Evolutionary conservation across 371 early-diverging fungal species (phyloP).

Genomic region (Mortierella sp.): DNA sequence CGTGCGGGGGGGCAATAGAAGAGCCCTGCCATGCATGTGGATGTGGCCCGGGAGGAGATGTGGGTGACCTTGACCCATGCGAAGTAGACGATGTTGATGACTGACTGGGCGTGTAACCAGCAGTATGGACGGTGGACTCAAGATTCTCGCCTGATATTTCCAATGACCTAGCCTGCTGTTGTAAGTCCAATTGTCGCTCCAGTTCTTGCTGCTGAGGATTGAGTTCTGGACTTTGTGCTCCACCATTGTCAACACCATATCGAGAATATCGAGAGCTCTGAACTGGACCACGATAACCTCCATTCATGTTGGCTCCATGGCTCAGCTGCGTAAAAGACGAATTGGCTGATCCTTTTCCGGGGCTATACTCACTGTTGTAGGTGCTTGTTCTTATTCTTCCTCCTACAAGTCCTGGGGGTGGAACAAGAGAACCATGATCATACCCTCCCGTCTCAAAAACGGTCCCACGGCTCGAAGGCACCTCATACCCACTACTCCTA

Average conservation of each 20-base stretch:
- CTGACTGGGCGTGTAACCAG: background rate
- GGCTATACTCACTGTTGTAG: background rate
- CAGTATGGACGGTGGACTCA: background rate
- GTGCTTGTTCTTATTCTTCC: constrained; percentile 2
- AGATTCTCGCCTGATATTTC: background rate
- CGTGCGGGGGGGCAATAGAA: background rate
- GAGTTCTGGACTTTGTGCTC: constrained; percentile 1
- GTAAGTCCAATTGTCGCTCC: constrained; percentile 13
- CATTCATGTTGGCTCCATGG: background rate
- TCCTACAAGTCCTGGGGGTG: constrained; percentile 23
- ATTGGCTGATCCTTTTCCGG: background rate
- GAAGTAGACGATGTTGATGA: background rate
- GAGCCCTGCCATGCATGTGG: background rate
- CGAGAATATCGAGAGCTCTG: too few relatives aligned
- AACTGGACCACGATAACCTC: background rate
- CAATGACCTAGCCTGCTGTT: constrained; percentile 15
- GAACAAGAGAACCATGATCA: constrained; percentile 22
- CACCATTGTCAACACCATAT: too few relatives aligned
- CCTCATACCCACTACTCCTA: constrained; percentile 13
- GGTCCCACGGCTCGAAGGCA: background rate
- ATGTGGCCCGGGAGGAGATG: background rate
- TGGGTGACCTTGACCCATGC: background rate
- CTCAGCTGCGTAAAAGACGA: constrained; percentile 8
- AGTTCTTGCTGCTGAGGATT: constrained; percentile 10
- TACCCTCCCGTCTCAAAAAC: constrained; percentile 7